A percentile compares a stretch with the other conserved stretches of the same genome.
These are phyloP conservation scores for Trametopsis cervina DNA, from an alignment of 768 basidiomycete genomes.

Conservation along the genomic window DNA sequence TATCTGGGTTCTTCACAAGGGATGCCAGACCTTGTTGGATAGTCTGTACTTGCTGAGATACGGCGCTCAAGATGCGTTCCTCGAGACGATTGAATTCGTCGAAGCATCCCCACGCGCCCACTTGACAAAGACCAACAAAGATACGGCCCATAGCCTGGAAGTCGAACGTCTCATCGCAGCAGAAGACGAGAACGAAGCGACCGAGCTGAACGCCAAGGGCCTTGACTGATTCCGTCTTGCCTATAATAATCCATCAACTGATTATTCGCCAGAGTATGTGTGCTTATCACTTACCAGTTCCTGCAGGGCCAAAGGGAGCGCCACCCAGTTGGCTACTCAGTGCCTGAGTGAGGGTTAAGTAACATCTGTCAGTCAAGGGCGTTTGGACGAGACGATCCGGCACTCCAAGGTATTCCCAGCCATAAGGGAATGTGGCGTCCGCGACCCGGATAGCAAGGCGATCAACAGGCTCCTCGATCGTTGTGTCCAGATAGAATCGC, in stretches of 20 bases:
- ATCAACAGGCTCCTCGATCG: conserved; percentile 69
- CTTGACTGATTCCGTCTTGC: conserved; percentile 99
- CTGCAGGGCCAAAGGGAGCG: conserved; percentile 96
- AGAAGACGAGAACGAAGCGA: conserved; percentile 99
- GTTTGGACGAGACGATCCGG: conserved; percentile 97
- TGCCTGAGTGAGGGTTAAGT: conserved; percentile 94
- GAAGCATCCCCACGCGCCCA: conserved; percentile 98
- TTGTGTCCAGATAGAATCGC: conserved; percentile 88
- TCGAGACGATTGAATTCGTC: conserved; percentile 98
- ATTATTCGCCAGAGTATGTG: not conserved
- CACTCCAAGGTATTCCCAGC: conserved; percentile 98
- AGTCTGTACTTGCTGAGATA: conserved; percentile 97
- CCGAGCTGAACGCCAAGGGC: conserved; percentile 96
- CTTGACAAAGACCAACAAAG: conserved; percentile 97
- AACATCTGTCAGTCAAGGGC: conserved; percentile 93
- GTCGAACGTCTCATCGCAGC: conserved; percentile 99
- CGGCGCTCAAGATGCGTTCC: conserved; percentile 94
- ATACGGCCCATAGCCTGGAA: conserved; percentile 99
- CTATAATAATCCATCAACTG: conserved; percentile 31
- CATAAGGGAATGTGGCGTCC: conserved; percentile 91
- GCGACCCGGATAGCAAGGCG: conserved; percentile 78
- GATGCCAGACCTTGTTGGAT: conserved; percentile 94
- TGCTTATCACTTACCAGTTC: conserved; percentile 58
- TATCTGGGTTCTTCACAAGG: conserved; percentile 74
- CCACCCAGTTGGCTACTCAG: conserved; percentile 93